Conservation (phyloP, 1,284 basidiomycete species). For the Moesziomyces globuligerus region DNA sequence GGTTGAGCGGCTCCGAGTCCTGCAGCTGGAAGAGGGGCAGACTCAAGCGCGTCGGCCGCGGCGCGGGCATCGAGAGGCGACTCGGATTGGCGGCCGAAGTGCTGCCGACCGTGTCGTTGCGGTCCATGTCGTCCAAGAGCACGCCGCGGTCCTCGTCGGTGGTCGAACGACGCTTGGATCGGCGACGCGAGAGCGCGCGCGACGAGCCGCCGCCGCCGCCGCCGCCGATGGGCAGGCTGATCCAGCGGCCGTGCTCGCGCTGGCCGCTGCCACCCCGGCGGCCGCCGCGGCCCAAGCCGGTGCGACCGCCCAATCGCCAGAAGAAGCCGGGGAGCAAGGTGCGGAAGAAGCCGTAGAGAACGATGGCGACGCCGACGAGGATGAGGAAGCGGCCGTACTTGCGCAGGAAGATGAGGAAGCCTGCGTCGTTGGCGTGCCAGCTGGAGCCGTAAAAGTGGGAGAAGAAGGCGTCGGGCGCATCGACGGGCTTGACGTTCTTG, state of each 20-base stretch:
- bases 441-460: constrained; percentile 94
- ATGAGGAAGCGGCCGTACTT: constrained; percentile 60
- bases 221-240: constrained; percentile 47
- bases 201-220: too few relatives aligned
- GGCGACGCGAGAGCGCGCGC: constrained; percentile 7
- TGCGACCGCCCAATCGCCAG: constrained; percentile 14
- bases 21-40: constrained; percentile 50
- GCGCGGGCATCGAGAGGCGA: constrained; percentile 37
- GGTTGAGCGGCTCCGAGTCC: constrained; percentile 29
- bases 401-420: constrained; percentile 65
- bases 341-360: constrained; percentile 42
- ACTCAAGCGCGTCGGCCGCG: constrained; percentile 35
- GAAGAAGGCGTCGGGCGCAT: constrained; percentile 87
- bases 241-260: constrained; percentile 33
- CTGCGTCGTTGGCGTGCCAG: constrained; percentile 74
- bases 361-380: constrained; percentile 46
- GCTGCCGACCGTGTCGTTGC: constrained; percentile 12
- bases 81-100: constrained; percentile 31
- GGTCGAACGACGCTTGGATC: constrained; percentile 27
- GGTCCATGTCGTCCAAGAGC: constrained; percentile 13
- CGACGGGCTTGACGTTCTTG: constrained; percentile 86
- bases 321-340: constrained; percentile 37
- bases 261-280: constrained; percentile 1
- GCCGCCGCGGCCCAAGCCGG: constrained; percentile 19
- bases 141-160: constrained; percentile 31